Evolutionary conservation across 495 filamentous ascomycete genomes (phyloP), one percentile per base, ranked within the genome.

Genomic region (Tirmania nivea): DNA sequence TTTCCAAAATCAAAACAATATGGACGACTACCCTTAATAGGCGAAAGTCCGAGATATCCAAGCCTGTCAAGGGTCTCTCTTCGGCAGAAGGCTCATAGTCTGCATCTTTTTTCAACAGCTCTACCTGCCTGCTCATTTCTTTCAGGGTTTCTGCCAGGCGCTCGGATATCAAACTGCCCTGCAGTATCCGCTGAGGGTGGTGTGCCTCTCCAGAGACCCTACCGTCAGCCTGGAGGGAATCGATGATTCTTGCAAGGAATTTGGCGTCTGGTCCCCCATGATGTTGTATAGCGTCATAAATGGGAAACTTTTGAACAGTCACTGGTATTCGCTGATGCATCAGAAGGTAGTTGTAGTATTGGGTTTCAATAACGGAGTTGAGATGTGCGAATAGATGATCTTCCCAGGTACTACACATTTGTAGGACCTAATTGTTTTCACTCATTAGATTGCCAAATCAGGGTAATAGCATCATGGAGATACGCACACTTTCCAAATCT

Each of bases 381-480:
- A 88, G 90, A 61, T 85, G 78, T 8, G 80, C 81, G 61, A 88
- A 96, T n/a, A 95, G 74, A 57, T 81, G 77, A 65, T 97, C 90
- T 56, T 96, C 86, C 81, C 84, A 93, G 37, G 75, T 77, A 45
- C 73, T 71, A 66, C 85, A 90, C 12, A 89, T 77, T 57, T 76
- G 75, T 60, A 83, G 73, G 16, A 65, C 62, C 62, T 64, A 31
- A 34, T 54, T 8, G 49, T 50, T 49, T 19, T 11, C 20, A 14
- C 56, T 53, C 4, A 39, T 52, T 49, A 21, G 35, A 14, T 17
- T 47, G 16, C n/a, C 35, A 49, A 48, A 36, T 51, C n/a, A 35
- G 35, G 36, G 9, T 34, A 37, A 8, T 9, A 11, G 39, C 39
- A 45, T 3, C 14, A 14, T 8, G 17, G 5, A 16, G 19, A 47